phyloP scores from a whole-genome alignment of 306 rosid species.

The Casuarina glauca region DNA sequence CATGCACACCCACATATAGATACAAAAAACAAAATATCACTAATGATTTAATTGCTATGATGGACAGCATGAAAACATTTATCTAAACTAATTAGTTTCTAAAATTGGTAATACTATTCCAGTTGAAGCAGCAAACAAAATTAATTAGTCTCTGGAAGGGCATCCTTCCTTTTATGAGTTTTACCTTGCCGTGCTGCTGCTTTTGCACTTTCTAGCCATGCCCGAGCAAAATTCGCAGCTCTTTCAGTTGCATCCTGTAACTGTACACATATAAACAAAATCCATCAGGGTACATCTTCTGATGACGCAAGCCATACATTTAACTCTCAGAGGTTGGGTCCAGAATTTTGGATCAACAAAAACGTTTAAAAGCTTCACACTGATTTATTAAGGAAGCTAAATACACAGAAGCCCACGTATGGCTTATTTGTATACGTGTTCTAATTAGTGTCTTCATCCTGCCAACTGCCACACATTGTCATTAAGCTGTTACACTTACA shows the following conservation, averaged over 20 bases:
- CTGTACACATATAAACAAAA: slow-evolving; percentile 41
- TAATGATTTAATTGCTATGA: background rate
- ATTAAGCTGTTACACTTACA: slow-evolving; percentile 7
- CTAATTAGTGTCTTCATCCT: background rate
- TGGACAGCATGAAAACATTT: background rate
- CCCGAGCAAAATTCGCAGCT: slow-evolving; percentile 67
- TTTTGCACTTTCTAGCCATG: slow-evolving; percentile 76
- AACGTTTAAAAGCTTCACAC: background rate
- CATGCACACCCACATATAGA: no score
- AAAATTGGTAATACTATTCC: background rate
- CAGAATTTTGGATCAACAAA: background rate
- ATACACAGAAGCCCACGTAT: background rate
- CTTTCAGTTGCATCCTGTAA: slow-evolving; percentile 56
- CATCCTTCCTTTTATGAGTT: slow-evolving; percentile 4
- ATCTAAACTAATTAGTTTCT: background rate
- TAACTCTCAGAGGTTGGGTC: slow-evolving; percentile 7
- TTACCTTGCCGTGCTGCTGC: slow-evolving; percentile 76
- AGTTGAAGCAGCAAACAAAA: background rate
- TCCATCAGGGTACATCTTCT: slow-evolving; percentile 12
- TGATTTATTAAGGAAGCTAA: background rate
- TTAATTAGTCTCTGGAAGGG: background rate
- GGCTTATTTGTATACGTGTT: background rate
- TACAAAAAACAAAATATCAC: no score
- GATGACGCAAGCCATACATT: slow-evolving; percentile 12
- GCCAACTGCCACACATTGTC: background rate